A percentile compares a stretch with the other conserved stretches of the same genome.
Evolutionary conservation across 73 alveolate genomes (phyloP).

Genomic region (Paramecium pentaurelia): DNA sequence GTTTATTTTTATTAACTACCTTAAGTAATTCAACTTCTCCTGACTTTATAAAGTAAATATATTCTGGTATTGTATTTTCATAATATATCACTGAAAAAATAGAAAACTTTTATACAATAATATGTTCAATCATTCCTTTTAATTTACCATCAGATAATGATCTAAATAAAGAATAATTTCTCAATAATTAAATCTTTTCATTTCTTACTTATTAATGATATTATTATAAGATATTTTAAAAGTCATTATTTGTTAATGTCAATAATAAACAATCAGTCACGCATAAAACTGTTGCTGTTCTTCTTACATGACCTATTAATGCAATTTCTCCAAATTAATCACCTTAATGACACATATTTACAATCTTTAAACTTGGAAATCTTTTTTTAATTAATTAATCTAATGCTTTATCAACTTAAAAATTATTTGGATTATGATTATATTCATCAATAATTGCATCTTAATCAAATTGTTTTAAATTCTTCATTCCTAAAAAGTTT

Average conservation of each 20-base stretch:
- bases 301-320: background rate
- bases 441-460: constrained; percentile 2
- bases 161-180: background rate
- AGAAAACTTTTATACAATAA: background rate
- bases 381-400: background rate
- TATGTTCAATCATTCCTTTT: background rate
- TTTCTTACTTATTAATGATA: background rate
- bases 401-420: background rate
- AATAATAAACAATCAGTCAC: background rate
- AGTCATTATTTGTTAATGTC: constrained; percentile 1
- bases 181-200: background rate
- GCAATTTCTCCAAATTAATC: constrained; percentile 34
- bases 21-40: constrained; percentile 39
- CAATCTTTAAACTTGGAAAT: constrained; percentile 31
- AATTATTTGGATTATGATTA: background rate
- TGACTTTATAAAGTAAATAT: background rate
- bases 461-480: background rate
- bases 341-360: background rate
- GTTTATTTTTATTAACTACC: background rate
- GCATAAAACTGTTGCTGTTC: constrained; percentile 31
- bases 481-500: background rate
- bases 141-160: background rate
- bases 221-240: background rate
- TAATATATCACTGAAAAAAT: constrained; percentile 4
- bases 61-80: constrained; percentile 18